Percentiles rank a stretch among this genome's conserved stretches.
phyloP scores from a whole-genome alignment of 371 early-diverging fungal genomes.

The Parasitella parasitica region DNA sequence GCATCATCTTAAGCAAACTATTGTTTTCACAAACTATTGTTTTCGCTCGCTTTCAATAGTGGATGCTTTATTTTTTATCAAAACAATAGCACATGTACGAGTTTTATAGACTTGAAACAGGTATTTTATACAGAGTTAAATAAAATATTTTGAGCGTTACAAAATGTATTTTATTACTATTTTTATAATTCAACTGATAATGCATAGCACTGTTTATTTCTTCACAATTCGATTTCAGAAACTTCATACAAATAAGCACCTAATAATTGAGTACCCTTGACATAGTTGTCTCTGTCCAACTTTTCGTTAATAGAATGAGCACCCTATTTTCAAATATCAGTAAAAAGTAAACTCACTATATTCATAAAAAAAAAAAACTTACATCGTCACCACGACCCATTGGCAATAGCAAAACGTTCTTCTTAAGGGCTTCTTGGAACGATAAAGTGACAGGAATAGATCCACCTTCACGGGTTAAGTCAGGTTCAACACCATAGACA shows the following conservation, averaged over 20 bases:
- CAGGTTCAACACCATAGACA: conserved; percentile 89
- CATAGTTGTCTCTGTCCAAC: conserved; percentile 88
- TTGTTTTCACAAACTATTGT: too few species aligned
- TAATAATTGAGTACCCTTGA: conserved; percentile 91
- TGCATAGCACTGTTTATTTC: not conserved
- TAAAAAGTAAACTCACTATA: not conserved
- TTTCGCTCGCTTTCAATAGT: too few species aligned
- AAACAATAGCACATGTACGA: too few species aligned
- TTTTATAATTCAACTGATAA: not conserved
- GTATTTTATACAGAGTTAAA: not conserved
- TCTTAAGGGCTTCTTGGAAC: conserved; percentile 92
- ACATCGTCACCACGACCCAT: conserved; percentile 90
- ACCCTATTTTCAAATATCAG: conserved; percentile 52
- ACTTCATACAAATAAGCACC: conserved; percentile 90
- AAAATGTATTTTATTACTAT: not conserved
- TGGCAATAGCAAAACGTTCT: conserved; percentile 89
- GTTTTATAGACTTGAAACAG: not conserved
- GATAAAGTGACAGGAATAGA: conserved; percentile 97
- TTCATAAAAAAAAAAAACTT: conserved; percentile 21
- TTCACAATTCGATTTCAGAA: conserved; percentile 43
- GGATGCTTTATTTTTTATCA: too few species aligned
- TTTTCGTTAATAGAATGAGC: conserved; percentile 98
- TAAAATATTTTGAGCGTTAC: not conserved
- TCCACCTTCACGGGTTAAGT: conserved; percentile 96
- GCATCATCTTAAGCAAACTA: too few species aligned